Evolutionary conservation across 2,329 filamentous ascomycete species (phyloP).

Genomic region (Apiospora marii): DNA sequence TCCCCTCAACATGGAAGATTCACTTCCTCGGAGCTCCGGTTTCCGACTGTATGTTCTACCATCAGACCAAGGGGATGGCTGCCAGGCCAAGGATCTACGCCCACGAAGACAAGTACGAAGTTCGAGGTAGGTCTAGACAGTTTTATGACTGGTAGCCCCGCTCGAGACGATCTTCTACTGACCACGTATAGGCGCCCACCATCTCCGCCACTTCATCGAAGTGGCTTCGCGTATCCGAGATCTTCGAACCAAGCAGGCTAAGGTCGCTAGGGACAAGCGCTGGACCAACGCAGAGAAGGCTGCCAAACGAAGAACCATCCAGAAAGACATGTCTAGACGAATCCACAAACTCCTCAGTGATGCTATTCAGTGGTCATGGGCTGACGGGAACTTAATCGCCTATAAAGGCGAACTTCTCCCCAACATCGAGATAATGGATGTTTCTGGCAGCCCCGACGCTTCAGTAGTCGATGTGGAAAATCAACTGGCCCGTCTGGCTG

Average conservation of each 20-base stretch:
- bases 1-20: slow-evolving; percentile 43
- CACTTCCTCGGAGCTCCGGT: slow-evolving; percentile 42
- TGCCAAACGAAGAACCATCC: slow-evolving; percentile 21
- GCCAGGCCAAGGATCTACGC: slow-evolving; percentile 42
- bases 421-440: slow-evolving; percentile 37
- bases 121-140: slow-evolving; percentile 36
- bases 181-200: slow-evolving; percentile 19
- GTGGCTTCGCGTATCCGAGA: slow-evolving; percentile 24
- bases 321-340: slow-evolving; percentile 34
- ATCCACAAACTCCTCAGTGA: slow-evolving; percentile 33
- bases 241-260: slow-evolving; percentile 20
- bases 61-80: slow-evolving; percentile 34
- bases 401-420: slow-evolving; percentile 33
- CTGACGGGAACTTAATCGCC: slow-evolving; percentile 36
- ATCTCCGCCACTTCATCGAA: slow-evolving; percentile 17
- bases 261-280: slow-evolving; percentile 25
- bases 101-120: slow-evolving; percentile 37
- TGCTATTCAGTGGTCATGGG: slow-evolving; percentile 38
- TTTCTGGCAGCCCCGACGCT: slow-evolving; percentile 28
- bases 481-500: slow-evolving; percentile 33
- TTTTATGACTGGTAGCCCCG: neutral
- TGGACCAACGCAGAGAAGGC: slow-evolving; percentile 11
- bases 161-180: neutral
- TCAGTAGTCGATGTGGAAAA: slow-evolving; percentile 32
- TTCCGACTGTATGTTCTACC: slow-evolving; percentile 41